These are phyloP conservation scores for Dioszegia crocea DNA, from an alignment of 768 basidiomycete genomes.

Conservation along the genomic window DNA sequence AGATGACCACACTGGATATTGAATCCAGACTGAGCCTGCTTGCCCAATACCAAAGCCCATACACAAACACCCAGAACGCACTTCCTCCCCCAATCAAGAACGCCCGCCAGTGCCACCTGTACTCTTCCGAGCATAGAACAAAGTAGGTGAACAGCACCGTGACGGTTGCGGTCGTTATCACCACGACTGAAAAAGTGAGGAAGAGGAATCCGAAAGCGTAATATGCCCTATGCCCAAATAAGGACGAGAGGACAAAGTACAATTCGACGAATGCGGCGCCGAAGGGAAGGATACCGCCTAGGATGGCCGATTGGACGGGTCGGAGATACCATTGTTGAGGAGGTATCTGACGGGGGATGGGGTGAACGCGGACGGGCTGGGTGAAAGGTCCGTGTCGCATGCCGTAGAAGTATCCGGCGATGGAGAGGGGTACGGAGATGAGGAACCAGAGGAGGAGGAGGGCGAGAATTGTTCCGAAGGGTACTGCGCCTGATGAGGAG, in stretches of 20 bases:
- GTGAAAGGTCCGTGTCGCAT: conserved; percentile 74
- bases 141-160: conserved; percentile 70
- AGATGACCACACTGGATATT: conserved; percentile 72
- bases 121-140: conserved; percentile 88
- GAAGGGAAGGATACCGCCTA: conserved; percentile 90
- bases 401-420: conserved; percentile 80
- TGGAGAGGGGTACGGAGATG: conserved; percentile 83
- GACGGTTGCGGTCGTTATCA: conserved; percentile 83
- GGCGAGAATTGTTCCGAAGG: conserved; percentile 87
- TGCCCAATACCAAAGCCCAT: conserved; percentile 68
- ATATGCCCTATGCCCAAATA: conserved; percentile 67
- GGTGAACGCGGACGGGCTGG: conserved; percentile 85
- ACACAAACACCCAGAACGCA: conserved; percentile 82
- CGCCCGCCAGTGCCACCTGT: conserved; percentile 96
- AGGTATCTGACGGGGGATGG: conserved; percentile 94
- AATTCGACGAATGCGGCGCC: conserved; percentile 94
- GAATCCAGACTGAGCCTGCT: conserved; percentile 81
- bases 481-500: conserved; percentile 89
- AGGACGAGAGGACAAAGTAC: conserved; percentile 82
- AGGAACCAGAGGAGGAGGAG: conserved; percentile 87
- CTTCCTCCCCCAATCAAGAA: conserved; percentile 90
- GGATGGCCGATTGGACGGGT: conserved; percentile 69
- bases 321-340: conserved; percentile 76
- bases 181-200: conserved; percentile 74
- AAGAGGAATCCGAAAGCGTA: conserved; percentile 96